Evolutionary conservation across 2,329 filamentous ascomycete genomes (phyloP).

Genomic region (Curvularia spicifera): DNA sequence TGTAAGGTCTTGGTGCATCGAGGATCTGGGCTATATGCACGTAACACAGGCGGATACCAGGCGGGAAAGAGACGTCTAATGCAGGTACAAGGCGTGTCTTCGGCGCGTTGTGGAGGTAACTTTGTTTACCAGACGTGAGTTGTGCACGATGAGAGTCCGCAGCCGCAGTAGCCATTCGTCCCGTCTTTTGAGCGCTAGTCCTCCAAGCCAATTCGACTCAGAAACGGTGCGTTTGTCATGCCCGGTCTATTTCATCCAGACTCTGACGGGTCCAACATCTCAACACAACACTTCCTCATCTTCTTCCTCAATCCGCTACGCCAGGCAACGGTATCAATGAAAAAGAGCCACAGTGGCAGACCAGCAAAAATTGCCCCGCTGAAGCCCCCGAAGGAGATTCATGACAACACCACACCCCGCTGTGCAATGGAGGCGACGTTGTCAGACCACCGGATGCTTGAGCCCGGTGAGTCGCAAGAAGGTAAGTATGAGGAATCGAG

Average conservation of each 20-base stretch:
- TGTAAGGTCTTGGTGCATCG: not conserved
- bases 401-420: constrained; percentile 38
- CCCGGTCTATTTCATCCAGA: no score
- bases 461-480: constrained; percentile 39
- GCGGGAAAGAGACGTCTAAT: constrained; percentile 2
- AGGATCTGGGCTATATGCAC: not conserved
- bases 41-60: not conserved
- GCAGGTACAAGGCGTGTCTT: constrained; percentile 15
- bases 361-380: constrained; percentile 42
- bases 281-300: no score
- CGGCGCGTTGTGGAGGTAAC: not conserved
- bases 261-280: no score
- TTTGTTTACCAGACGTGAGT: not conserved
- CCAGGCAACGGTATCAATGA: constrained; percentile 47
- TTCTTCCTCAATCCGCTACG: constrained; percentile 49
- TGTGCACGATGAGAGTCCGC: not conserved
- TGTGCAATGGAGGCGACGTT: constrained; percentile 47
- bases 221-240: no score
- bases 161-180: no score
- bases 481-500: constrained; percentile 25
- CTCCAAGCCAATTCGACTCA: no score
- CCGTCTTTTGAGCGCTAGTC: no score
- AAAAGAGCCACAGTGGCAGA: constrained; percentile 35
- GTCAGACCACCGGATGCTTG: constrained; percentile 36
- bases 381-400: constrained; percentile 45